These are phyloP conservation scores for Pyrus betulifolia DNA, from an alignment of 306 rosid genomes.

Conservation along the genomic window DNA sequence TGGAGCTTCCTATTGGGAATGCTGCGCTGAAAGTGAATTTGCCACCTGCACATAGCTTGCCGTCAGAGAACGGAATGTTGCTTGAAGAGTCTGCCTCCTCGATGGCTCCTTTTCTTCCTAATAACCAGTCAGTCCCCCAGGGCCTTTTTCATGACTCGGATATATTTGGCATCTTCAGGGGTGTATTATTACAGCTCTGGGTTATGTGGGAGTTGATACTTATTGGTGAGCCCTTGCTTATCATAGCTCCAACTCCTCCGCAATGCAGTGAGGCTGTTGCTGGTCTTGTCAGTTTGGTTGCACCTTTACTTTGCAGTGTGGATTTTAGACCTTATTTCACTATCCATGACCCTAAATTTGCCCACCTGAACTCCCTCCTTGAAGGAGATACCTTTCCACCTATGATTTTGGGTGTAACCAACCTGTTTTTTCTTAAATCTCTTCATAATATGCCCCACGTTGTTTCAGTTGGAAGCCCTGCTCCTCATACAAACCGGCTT, in stretches of 20 bases:
- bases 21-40: constrained; percentile 75
- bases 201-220: constrained; percentile 84
- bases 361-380: constrained; percentile 57
- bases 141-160: constrained; percentile 92
- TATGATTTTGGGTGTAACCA: constrained; percentile 83
- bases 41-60: constrained; percentile 80
- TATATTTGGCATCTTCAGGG: constrained; percentile 73
- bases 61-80: constrained; percentile 38
- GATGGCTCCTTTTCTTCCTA: constrained; percentile 72
- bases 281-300: constrained; percentile 86
- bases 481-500: constrained; percentile 49
- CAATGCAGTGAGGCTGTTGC: constrained; percentile 97
- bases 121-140: constrained; percentile 62
- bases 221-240: constrained; percentile 82
- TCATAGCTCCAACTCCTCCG: constrained; percentile 91
- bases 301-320: constrained; percentile 80
- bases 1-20: constrained; percentile 96
- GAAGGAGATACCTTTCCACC: constrained; percentile 74
- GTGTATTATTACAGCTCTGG: constrained; percentile 87
- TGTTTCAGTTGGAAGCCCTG: constrained; percentile 88
- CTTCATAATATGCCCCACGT: constrained; percentile 64
- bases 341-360: constrained; percentile 77
- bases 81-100: constrained; percentile 64
- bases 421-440: constrained; percentile 88
- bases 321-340: constrained; percentile 96